These are phyloP conservation scores for Rhizopogon rudus DNA, from an alignment of 768 basidiomycete species.

Conservation along the genomic window DNA sequence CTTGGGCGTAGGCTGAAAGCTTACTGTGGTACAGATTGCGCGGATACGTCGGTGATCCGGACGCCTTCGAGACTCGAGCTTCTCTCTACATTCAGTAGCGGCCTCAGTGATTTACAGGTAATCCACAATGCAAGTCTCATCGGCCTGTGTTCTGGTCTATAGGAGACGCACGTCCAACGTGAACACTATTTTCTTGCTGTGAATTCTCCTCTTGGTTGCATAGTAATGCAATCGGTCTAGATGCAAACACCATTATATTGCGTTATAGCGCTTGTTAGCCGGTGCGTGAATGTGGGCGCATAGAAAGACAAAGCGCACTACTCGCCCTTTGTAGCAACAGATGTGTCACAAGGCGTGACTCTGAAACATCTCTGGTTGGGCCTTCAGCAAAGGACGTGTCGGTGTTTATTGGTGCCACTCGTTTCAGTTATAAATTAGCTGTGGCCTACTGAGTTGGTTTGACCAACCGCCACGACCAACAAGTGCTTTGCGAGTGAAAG, in stretches of 20 bases:
- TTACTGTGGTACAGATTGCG: constrained; percentile 61
- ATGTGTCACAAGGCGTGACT: neutral
- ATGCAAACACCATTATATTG: neutral
- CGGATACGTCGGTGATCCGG: constrained; percentile 79
- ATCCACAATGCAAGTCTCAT: neutral
- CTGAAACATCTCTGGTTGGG: neutral
- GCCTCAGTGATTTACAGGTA: too few relatives aligned
- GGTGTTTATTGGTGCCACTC: neutral
- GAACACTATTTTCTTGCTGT: neutral
- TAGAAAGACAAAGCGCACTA: neutral
- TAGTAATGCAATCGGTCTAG: neutral
- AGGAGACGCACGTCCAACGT: neutral
- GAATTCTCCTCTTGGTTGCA: neutral
- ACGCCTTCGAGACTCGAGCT: constrained; percentile 72
- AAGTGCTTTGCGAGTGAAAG: too few relatives aligned
- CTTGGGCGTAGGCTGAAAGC: constrained; percentile 2
- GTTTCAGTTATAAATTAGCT: neutral
- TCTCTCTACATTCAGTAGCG: constrained; percentile 23
- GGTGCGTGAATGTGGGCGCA: neutral
- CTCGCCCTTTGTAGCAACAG: neutral
- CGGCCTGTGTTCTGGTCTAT: neutral
- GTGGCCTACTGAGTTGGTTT: neutral
- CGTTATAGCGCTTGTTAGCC: neutral
- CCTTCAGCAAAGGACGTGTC: neutral
- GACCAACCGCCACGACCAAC: neutral